Evolutionary conservation across 768 basidiomycete species (phyloP), one percentile per base, ranked within the genome.

Genomic region (Suillus tomentosus): DNA sequence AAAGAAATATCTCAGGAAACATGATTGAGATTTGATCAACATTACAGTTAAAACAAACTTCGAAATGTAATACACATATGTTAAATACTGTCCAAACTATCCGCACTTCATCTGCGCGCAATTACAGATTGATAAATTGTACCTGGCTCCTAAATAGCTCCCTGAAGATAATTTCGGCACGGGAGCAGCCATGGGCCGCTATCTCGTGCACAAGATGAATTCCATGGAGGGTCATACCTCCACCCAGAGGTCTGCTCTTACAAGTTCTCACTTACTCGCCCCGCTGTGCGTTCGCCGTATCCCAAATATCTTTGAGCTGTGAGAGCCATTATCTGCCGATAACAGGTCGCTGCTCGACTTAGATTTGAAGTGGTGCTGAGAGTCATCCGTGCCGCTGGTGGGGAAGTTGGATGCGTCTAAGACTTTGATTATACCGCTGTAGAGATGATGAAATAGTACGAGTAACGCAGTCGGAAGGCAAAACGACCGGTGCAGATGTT

Each of bases 351-450:
- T 50, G 1, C 48, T n/a, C 1, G 65, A 57, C 15, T 73, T 37
- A 15, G 69, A 36, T 14, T 65, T 36, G 1, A 64, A 51, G 31
- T 68, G 61, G 36, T 42, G 42, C 1, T 72, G 53, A 40, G 67
- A 62, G 1, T 54, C 43, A 15, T n/a, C 54, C 17, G n/a, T 15
- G 9, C 64, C 17, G 8, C 65, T 64, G 7, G 59, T 8, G 17
- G 79, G 76, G 59, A 84, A 81, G 0, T 81, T 81, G 14, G 86
- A 72, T 1, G 84, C 79, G 47, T 74, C 75, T 53, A 86, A 72
- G 0, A 80, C 85, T 71, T 83, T 86, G 22, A 88, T 76, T 36
- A 89, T 72, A 0, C 84, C 82, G 34, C 88, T 87, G 64, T 42
- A 11, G 19, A 51, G 36, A 47, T 27, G 9, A 45, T 50, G n/a